These are phyloP conservation scores for Arthrobotrys conoides DNA, from an alignment of 2,329 filamentous ascomycete genomes.

Conservation along the genomic window DNA sequence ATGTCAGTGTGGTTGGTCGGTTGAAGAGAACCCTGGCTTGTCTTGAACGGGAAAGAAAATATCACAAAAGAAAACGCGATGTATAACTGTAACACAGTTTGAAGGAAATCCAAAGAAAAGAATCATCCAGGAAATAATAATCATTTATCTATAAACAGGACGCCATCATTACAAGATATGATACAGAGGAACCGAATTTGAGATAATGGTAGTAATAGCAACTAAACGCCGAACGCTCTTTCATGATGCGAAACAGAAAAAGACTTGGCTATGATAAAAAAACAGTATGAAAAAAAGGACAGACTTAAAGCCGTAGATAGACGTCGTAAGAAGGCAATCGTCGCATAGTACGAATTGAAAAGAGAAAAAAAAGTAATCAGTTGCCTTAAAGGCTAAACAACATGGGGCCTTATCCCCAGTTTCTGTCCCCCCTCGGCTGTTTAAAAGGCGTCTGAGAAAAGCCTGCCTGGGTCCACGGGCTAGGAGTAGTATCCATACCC, in stretches of 20 bases:
- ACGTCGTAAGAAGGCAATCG: background rate
- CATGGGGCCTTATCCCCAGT: slow-evolving; percentile 12
- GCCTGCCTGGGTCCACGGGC: slow-evolving; percentile 32
- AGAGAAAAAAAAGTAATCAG: background rate
- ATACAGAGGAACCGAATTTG: slow-evolving; percentile 5
- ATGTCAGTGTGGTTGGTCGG: background rate
- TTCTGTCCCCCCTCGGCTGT: slow-evolving; percentile 9
- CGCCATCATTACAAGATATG: slow-evolving; percentile 15
- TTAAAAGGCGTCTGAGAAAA: slow-evolving; percentile 20
- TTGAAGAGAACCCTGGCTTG: slow-evolving; percentile 3
- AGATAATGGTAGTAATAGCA: background rate
- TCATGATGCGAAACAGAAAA: slow-evolving; percentile 18
- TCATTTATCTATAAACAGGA: background rate
- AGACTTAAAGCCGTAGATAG: background rate
- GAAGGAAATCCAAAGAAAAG: background rate
- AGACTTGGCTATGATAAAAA: slow-evolving; percentile 27
- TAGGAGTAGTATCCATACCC: slow-evolving; percentile 27
- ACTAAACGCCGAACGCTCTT: slow-evolving; percentile 23
- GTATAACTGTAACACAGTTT: too few species aligned
- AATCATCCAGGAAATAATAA: background rate
- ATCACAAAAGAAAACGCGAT: background rate
- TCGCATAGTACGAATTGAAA: background rate
- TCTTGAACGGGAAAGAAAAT: background rate
- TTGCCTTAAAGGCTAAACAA: background rate
- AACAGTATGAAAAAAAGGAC: slow-evolving; percentile 8